Evolutionary conservation across 108 stramenopile species (phyloP), one percentile per base, ranked within the genome.

Genomic region (Nitzschia inconspicua): DNA sequence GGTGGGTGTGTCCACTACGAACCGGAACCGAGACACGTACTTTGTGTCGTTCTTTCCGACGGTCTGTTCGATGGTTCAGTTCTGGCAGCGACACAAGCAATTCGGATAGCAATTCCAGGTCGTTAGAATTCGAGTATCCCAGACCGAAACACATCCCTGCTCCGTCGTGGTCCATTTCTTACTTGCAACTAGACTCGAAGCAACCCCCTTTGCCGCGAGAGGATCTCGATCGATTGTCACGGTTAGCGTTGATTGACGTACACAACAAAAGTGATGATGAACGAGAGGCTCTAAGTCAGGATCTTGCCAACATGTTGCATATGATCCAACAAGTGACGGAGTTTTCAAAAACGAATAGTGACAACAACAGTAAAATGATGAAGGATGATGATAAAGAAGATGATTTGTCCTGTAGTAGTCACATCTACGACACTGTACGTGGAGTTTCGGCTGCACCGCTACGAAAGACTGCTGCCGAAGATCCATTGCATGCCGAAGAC

Each of bases 261-360:
- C 16, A 37, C 10, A 36, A 54, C 28, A 18, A 54, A 4, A 3
- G 32, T 28, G 18, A 23, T 18, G 40, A 54, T 19, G 22, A 27
- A 46, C n/a, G 41, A 14, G 3, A 39, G 39, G 25, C 68, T n/a
- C 25, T 60, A 20, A 28, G 51, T 4, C 60, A 63, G 32, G 69
- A 70, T 30, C 37, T 61, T 7, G 55, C 39, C 41, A 70, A 70
- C 34, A 62, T 70, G 53, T 29, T 70, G 51, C 53, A 70, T 16
- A 61, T 70, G 69, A 63, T 70, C 36, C 39, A 56, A 26, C 60
- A 70, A 26, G 44, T 70, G n/a, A 34, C 44, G 9, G 32, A 51
- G 19, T 60, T 28, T 26, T 11, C 24, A 4, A 11, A 11, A 16
- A 14, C 18, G n/a, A 25, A 59, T 16, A 47, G 20, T 10, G 49